phyloP scores from a whole-genome alignment of 805 yeast species.

The Candida qinlingensis region DNA sequence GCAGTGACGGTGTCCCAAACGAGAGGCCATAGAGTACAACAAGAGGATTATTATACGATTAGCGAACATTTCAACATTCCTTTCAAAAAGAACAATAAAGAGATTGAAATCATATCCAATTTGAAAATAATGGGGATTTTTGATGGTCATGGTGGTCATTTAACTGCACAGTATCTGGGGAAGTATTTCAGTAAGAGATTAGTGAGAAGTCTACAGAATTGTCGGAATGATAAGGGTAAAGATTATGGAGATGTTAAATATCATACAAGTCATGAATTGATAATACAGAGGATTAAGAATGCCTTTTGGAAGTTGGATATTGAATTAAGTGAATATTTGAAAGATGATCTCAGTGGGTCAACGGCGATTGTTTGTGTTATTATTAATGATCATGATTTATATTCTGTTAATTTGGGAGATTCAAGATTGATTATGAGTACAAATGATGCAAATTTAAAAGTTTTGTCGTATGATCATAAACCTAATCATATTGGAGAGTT shows the following conservation, averaged over 20 bases:
- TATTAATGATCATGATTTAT: slow-evolving; percentile 38
- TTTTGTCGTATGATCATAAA: slow-evolving; percentile 75
- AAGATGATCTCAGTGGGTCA: slow-evolving; percentile 40
- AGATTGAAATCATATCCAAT: slow-evolving; percentile 16
- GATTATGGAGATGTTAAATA: slow-evolving; percentile 10
- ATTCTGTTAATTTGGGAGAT: slow-evolving; percentile 72
- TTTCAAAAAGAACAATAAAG: slow-evolving; percentile 20
- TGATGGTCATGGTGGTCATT: slow-evolving; percentile 80
- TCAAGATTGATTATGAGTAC: slow-evolving; percentile 55
- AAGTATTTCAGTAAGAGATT: slow-evolving; percentile 24
- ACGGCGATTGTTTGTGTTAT: slow-evolving; percentile 45
- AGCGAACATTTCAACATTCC: slow-evolving; percentile 34
- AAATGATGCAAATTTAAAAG: slow-evolving; percentile 46
- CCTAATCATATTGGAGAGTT: slow-evolving; percentile 94
- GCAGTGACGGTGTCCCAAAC: slow-evolving; percentile 64
- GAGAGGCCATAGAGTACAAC: slow-evolving; percentile 72
- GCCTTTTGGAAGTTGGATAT: slow-evolving; percentile 42
- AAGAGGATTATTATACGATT: slow-evolving; percentile 72
- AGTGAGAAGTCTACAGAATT: slow-evolving; percentile 4
- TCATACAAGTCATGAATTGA: slow-evolving; percentile 29
- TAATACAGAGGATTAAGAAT: slow-evolving; percentile 35
- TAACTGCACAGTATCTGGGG: slow-evolving; percentile 51
- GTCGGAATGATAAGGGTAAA: not conserved
- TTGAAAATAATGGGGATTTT: slow-evolving; percentile 60
- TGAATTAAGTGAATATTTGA: slow-evolving; percentile 34